Evolutionary conservation across 1,284 basidiomycete genomes (phyloP).

Genomic region (Pseudozyma sp.): DNA sequence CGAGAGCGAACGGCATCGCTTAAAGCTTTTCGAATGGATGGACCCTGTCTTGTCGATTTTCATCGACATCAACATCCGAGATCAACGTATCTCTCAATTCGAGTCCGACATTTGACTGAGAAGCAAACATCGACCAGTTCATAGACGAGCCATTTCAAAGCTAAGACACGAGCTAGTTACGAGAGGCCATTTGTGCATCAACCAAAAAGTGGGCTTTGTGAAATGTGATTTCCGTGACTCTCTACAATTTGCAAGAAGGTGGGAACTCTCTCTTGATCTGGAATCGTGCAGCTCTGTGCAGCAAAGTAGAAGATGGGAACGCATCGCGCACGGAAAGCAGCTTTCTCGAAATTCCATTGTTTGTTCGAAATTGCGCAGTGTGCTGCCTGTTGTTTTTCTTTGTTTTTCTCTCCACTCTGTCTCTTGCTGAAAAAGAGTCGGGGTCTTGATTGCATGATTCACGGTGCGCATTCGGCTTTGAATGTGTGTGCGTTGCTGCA

Average conservation of each 20-base stretch:
- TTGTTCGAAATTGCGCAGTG: not conserved
- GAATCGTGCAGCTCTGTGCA: slow-evolving; percentile 1
- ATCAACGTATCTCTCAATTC: too few species aligned
- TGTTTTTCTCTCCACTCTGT: too few species aligned
- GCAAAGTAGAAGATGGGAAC: not conserved
- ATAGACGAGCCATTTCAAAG: too few species aligned
- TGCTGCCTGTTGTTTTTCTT: slow-evolving; percentile 7
- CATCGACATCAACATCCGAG: too few species aligned
- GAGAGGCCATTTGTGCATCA: too few species aligned
- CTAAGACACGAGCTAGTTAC: too few species aligned
- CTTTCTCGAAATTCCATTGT: not conserved
- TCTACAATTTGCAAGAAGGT: not conserved
- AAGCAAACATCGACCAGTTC: too few species aligned
- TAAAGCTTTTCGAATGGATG: too few species aligned
- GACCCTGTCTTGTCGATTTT: too few species aligned
- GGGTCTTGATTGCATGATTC: slow-evolving; percentile 5
- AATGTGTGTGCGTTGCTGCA: not conserved
- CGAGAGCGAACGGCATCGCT: too few species aligned
- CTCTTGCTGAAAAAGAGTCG: not conserved
- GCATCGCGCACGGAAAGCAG: not conserved
- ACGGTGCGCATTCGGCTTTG: not conserved
- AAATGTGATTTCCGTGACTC: not conserved
- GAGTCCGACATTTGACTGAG: too few species aligned
- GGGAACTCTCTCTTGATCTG: not conserved
- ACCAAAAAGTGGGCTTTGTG: not conserved